Evolutionary conservation across 1,284 basidiomycete genomes (phyloP), one percentile per base, ranked within the genome.

Genomic region (Heimioporus retisporus): DNA sequence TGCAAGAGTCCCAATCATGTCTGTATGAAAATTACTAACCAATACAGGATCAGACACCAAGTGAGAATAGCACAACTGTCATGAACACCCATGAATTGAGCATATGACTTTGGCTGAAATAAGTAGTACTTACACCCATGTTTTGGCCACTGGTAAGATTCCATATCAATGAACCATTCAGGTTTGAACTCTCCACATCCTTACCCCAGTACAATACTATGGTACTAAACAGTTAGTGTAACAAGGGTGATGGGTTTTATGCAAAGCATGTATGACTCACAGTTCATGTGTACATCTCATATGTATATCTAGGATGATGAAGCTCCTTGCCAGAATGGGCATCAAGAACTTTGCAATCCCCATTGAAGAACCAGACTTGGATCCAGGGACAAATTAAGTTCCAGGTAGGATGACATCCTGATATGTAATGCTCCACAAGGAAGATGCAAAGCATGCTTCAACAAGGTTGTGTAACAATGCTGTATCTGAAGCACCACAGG

Each of bases 161-260:
- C 72, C 0, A 74, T 80, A 55, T 85, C 83, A 40, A 88, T 76
- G 78, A 86, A 88, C 1, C 85, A 80, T 63, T 87, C 84, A 2
- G 83, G 84, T 44, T 74, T 80, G 75, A 83, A 86, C 40, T 79
- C 75, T 35, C 73, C 0, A 77, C 77, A 57, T 88, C 86, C 4
- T 66, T 57, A 18, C 86, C 85, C 82, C 84, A 88, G 42, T 78
- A 71, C 42, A 82, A 53, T 16, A 79, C 79, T 80, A 58, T 18
- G 13, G 60, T n/a, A 44, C 46, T 44, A 10, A 15, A 48, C 21
- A 16, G 43, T 35, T 10, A 35, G 35, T 10, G 8, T 10, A 7
- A 51, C 23, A 18, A 55, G 43, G 40, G 4, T 19, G 31, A 43
- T 10, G 11, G 28, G 14, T 7, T 10, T 44, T 15, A 14, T 28